These are phyloP conservation scores for Thermothelomyces thermophilus DNA, from an alignment of 2,329 filamentous ascomycete genomes.

Conservation along the genomic window DNA sequence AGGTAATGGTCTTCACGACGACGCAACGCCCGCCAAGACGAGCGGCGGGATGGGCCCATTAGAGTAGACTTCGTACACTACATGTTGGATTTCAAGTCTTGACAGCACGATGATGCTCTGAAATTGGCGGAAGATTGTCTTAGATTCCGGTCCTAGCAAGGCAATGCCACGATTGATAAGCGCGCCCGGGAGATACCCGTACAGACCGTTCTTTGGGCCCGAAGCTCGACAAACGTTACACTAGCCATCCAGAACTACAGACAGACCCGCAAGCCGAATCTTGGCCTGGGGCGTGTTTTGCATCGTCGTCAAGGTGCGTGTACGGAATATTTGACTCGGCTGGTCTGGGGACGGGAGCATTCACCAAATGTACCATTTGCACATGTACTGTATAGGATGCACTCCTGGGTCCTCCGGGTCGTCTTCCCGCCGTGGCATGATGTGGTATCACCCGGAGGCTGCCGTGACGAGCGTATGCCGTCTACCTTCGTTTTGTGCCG, in stretches of 20 bases:
- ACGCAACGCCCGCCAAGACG: slow-evolving; percentile 8
- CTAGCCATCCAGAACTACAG: not conserved
- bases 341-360: no score
- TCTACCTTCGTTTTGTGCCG: slow-evolving; percentile 6
- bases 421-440: slow-evolving; percentile 6
- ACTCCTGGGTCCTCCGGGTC: no score
- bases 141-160: not conserved
- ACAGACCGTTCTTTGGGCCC: not conserved
- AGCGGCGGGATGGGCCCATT: slow-evolving; percentile 14
- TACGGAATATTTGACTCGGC: no score
- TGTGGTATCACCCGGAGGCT: slow-evolving; percentile 17
- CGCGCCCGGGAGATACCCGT: not conserved
- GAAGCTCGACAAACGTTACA: not conserved
- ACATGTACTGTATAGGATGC: no score
- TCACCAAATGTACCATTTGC: no score
- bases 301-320: not conserved
- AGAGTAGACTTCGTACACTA: no score
- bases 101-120: not conserved
- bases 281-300: not conserved
- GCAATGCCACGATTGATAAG: slow-evolving; percentile 2
- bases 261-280: no score
- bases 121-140: not conserved
- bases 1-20: slow-evolving; percentile 12
- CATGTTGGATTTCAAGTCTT: slow-evolving; percentile 7
- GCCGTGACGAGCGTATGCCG: no score